These are phyloP conservation scores for Maudiozyma serrabonitensis DNA, from an alignment of 805 yeast species.

Conservation along the genomic window DNA sequence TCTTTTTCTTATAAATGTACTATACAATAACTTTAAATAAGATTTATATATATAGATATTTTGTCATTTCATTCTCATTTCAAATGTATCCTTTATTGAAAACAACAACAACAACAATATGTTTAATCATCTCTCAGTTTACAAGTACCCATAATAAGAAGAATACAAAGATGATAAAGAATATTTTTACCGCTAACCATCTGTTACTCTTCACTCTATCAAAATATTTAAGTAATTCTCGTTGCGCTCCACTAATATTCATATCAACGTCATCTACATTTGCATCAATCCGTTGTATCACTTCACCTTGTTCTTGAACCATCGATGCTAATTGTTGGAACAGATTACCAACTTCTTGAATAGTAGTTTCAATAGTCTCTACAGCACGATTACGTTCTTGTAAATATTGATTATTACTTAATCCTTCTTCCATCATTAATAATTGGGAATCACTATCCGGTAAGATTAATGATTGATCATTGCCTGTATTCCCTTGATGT, in stretches of 20 bases:
- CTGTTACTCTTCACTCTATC: slow-evolving; percentile 81
- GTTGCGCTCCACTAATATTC: slow-evolving; percentile 87
- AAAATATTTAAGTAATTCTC: slow-evolving; percentile 84
- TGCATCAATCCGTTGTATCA: slow-evolving; percentile 87
- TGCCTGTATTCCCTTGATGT: slow-evolving; percentile 1
- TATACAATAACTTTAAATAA: background rate
- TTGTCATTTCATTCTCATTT: no score
- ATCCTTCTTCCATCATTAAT: slow-evolving; percentile 74
- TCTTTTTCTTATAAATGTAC: background rate
- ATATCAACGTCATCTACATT: slow-evolving; percentile 89
- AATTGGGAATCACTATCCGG: slow-evolving; percentile 65
- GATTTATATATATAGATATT: background rate
- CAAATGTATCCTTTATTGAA: background rate
- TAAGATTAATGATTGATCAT: slow-evolving; percentile 41
- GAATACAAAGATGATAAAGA: slow-evolving; percentile 74
- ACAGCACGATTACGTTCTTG: slow-evolving; percentile 84
- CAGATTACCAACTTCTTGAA: slow-evolving; percentile 89
- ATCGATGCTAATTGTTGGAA: slow-evolving; percentile 93
- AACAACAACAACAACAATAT: no score
- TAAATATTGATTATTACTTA: slow-evolving; percentile 44
- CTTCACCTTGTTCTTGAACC: slow-evolving; percentile 97
- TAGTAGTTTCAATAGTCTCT: slow-evolving; percentile 93
- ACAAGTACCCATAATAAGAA: slow-evolving; percentile 73
- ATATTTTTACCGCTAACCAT: slow-evolving; percentile 83
- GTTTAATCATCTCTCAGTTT: slow-evolving; percentile 31